phyloP scores from a whole-genome alignment of 768 basidiomycete species.

The Boletus reticulatus region DNA sequence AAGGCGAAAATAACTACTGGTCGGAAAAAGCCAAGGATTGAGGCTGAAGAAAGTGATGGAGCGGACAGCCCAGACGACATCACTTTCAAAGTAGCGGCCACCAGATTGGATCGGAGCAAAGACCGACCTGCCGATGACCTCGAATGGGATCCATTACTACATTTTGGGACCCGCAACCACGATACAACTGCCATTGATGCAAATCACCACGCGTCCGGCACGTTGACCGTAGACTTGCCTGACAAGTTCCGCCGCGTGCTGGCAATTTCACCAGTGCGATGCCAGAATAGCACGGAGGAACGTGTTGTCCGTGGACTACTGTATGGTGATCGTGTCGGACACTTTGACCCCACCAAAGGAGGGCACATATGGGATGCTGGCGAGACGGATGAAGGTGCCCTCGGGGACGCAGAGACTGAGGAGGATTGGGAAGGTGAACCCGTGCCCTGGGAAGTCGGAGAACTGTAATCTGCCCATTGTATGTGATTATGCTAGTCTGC shows the following conservation, averaged over 20 bases:
- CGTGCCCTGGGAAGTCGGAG: constrained; percentile 78
- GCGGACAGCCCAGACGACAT: constrained; percentile 17
- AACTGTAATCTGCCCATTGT: constrained; percentile 46
- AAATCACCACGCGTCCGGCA: constrained; percentile 35
- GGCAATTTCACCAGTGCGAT: constrained; percentile 51
- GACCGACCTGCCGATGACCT: constrained; percentile 15
- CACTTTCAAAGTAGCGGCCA: constrained; percentile 20
- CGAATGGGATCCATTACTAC: constrained; percentile 32
- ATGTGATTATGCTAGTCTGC: constrained; percentile 29
- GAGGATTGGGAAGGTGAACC: constrained; percentile 77
- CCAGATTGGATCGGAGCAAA: constrained; percentile 14
- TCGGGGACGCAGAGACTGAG: constrained; percentile 51
- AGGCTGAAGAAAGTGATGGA: constrained; percentile 28
- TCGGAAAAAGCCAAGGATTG: constrained; percentile 53
- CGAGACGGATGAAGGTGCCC: constrained; percentile 47
- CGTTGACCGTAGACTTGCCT: constrained; percentile 58
- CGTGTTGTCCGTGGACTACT: constrained; percentile 58
- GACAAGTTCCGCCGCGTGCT: constrained; percentile 65
- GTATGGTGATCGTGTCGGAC: constrained; percentile 51
- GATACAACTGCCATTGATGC: constrained; percentile 18
- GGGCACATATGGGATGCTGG: constrained; percentile 79
- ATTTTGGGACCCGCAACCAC: constrained; percentile 23
- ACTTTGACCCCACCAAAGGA: constrained; percentile 63
- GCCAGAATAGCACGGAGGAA: constrained; percentile 44
- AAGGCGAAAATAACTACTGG: constrained; percentile 34